Conservation (phyloP, 768 basidiomycete species). For the Lentinula lateritia region DNA sequence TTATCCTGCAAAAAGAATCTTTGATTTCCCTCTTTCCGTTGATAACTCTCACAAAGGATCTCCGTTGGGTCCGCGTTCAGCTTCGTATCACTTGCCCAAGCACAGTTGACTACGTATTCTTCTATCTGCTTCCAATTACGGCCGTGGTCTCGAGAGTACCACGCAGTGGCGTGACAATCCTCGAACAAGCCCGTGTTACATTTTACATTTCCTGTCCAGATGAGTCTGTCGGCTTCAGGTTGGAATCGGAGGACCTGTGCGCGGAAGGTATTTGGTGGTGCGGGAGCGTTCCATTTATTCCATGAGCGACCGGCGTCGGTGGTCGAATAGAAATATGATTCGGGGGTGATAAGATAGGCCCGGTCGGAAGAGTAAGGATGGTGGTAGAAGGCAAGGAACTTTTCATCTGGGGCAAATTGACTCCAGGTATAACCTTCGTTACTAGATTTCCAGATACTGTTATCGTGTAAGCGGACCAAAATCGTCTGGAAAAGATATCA, state of each 20-base stretch:
- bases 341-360: slow-evolving; percentile 84
- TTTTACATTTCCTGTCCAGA: slow-evolving; percentile 79
- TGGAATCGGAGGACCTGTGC: slow-evolving; percentile 83
- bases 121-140: slow-evolving; percentile 73
- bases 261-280: slow-evolving; percentile 74
- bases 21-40: slow-evolving; percentile 79
- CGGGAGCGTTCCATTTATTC: slow-evolving; percentile 53
- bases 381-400: slow-evolving; percentile 82
- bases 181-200: slow-evolving; percentile 40
- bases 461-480: slow-evolving; percentile 72
- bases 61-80: slow-evolving; percentile 78
- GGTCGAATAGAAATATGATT: slow-evolving; percentile 65
- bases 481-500: slow-evolving; percentile 50
- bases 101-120: slow-evolving; percentile 84
- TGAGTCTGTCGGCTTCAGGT: slow-evolving; percentile 74
- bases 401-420: slow-evolving; percentile 51
- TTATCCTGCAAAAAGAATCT: slow-evolving; percentile 41
- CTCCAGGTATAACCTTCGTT: slow-evolving; percentile 95
- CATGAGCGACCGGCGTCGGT: slow-evolving; percentile 77
- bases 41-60: slow-evolving; percentile 90
- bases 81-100: slow-evolving; percentile 81
- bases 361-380: slow-evolving; percentile 76
- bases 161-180: slow-evolving; percentile 71
- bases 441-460: slow-evolving; percentile 86
- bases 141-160: slow-evolving; percentile 75